Evolutionary conservation across 1,139 yeast species (phyloP).

Genomic region (Sugiyamaella sp.): DNA sequence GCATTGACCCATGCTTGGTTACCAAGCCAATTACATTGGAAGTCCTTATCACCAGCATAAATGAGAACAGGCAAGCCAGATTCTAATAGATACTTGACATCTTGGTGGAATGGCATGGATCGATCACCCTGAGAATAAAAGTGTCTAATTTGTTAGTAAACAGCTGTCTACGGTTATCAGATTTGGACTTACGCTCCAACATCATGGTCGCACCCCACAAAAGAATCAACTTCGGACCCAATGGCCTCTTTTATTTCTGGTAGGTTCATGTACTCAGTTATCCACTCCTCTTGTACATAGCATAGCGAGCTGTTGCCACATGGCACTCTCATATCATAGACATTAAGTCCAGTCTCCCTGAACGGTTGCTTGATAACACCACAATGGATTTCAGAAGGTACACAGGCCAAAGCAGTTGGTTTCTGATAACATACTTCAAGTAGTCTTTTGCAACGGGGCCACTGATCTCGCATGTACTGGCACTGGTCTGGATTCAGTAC

Average conservation of each 20-base stretch:
- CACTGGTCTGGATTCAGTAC: constrained; percentile 82
- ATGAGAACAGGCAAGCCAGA: constrained; percentile 69
- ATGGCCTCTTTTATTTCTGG: constrained; percentile 73
- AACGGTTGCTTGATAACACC: constrained; percentile 87
- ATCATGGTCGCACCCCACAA: constrained; percentile 70
- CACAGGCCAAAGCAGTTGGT: constrained; percentile 84
- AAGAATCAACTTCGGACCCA: constrained; percentile 89
- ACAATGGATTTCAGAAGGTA: constrained; percentile 91
- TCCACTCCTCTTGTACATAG: constrained; percentile 69
- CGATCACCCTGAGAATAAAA: constrained; percentile 78
- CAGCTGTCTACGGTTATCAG: neutral
- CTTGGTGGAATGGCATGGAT: constrained; percentile 64
- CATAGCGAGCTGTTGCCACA: constrained; percentile 76
- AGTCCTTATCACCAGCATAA: constrained; percentile 89
- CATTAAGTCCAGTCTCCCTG: constrained; percentile 87
- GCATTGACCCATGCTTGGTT: constrained; percentile 76
- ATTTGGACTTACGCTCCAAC: constrained; percentile 53
- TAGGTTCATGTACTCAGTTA: constrained; percentile 69
- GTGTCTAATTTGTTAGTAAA: constrained; percentile 59
- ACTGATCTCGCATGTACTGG: constrained; percentile 66
- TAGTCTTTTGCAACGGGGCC: constrained; percentile 81
- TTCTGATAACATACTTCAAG: constrained; percentile 80
- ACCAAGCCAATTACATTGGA: constrained; percentile 89
- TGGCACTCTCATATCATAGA: constrained; percentile 85
- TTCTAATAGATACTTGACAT: constrained; percentile 65